Evolutionary conservation across 2,329 filamentous ascomycete species (phyloP), one percentile per base, ranked within the genome.

Genomic region (Penicillium nordicum): DNA sequence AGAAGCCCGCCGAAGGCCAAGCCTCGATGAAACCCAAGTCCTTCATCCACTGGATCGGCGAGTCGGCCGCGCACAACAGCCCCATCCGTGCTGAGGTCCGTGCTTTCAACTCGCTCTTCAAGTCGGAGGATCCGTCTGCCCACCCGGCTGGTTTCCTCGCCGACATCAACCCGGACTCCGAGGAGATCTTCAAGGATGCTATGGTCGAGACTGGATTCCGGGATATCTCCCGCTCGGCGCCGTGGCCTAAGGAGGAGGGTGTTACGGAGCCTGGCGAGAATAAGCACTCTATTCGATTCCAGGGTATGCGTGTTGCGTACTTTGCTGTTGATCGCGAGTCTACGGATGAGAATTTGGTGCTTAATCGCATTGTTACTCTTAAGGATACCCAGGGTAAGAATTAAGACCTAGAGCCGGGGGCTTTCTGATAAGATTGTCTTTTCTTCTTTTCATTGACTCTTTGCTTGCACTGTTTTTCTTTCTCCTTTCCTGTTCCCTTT

Each of bases 281-380:
- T 29, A 84, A 84, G 25, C 89, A 90, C 75, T 88, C 82, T 53
- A 88, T 97, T 7, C 82, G 93, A 46, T 97, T 97, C 82, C 93
- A 97, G 80, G 93, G 86, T 2, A 86, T 96, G 81, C 83, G 93
- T 27, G 89, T 93, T 43, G 93, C 88, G 79, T 59, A 80, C 55
- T 72, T 71, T 53, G 65, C 66, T 55, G 64, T 95, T 72, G 92
- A 97, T 71, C 84, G 82, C 48, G 91, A 96, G 67, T 89, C 86
- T 57, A 88, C 85, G 0, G 84, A 85, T 32, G 89, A 90, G n/a
- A 90, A 88, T 73, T 80, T 96, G 62, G 84, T 97, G 46, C 77
- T 97, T 30, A 97, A 97, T 77, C 84, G 91, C 50, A 97, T 97
- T 68, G 92, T 97, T 23, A 90, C 88, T 46, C 75, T 97, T 69